Percentiles rank a stretch among this genome's conserved stretches.
Conservation (phyloP, 768 basidiomycete genomes). For the Lentinula raphanica region DNA sequence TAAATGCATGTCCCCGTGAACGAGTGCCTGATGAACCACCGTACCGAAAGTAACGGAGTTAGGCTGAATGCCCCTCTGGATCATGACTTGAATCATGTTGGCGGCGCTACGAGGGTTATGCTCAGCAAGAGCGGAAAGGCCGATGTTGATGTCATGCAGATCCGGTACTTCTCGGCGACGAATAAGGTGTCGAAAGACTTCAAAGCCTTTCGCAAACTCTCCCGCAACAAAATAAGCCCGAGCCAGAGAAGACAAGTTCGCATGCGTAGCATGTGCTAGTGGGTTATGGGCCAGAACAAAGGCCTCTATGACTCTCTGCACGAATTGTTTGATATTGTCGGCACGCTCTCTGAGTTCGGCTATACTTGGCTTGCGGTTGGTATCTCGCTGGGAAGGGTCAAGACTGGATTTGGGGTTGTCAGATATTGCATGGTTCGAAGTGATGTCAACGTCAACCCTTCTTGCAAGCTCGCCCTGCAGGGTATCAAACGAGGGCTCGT, state of each 20-base stretch:
- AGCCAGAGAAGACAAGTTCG: constrained; percentile 53
- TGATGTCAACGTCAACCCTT: background rate
- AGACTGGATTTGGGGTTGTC: background rate
- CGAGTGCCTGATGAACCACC: constrained; percentile 53
- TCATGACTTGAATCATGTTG: constrained; percentile 47
- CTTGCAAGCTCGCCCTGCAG: background rate
- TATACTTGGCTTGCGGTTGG: background rate
- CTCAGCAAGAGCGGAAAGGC: constrained; percentile 48
- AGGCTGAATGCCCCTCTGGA: constrained; percentile 39
- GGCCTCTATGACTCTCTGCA: constrained; percentile 7
- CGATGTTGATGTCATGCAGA: constrained; percentile 60
- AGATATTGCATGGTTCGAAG: background rate
- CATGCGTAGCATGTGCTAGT: constrained; percentile 41
- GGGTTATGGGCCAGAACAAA: constrained; percentile 46
- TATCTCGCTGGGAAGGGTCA: background rate
- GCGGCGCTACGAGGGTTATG: constrained; percentile 42
- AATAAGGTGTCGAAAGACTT: constrained; percentile 40
- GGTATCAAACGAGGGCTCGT: background rate
- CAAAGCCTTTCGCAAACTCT: constrained; percentile 39
- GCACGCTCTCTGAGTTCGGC: background rate
- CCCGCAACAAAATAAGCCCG: constrained; percentile 59
- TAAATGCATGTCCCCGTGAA: constrained; percentile 37
- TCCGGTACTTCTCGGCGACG: constrained; percentile 52
- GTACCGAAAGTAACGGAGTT: constrained; percentile 56
- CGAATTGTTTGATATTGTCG: background rate